phyloP scores from a whole-genome alignment of 306 rosid genomes.

The Citrullus mucosospermus region DNA sequence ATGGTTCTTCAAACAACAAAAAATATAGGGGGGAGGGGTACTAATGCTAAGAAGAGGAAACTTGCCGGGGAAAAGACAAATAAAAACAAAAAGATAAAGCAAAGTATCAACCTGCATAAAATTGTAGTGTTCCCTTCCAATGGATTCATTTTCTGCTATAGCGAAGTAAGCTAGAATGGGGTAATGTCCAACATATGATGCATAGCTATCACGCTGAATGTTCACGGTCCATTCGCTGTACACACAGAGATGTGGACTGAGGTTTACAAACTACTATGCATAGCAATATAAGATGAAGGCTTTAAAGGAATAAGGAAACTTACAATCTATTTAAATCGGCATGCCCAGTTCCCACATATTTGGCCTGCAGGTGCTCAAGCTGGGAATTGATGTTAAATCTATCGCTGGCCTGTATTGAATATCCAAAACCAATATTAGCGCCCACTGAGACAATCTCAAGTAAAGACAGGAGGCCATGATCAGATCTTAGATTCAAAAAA shows the following conservation, averaged over 20 bases:
- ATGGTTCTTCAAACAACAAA: background rate
- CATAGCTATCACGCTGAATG: conserved; percentile 96
- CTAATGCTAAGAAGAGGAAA: background rate
- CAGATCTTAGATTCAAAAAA: background rate
- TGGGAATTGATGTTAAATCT: conserved; percentile 95
- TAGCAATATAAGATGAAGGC: background rate
- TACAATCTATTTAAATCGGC: conserved; percentile 87
- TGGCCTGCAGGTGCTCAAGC: conserved; percentile 90
- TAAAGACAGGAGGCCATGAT: background rate
- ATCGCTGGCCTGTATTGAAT: conserved; percentile 66
- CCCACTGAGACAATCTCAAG: background rate
- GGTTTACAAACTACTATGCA: background rate
- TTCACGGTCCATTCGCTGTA: conserved; percentile 91
- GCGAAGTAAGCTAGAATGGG: conserved; percentile 63
- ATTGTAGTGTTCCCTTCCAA: conserved; percentile 83
- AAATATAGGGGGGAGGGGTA: background rate
- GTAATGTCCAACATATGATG: conserved; percentile 83
- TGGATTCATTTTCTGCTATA: conserved; percentile 87
- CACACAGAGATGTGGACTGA: background rate
- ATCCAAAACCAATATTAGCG: background rate
- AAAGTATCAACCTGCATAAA: conserved; percentile 63
- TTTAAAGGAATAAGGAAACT: conserved; percentile 7
- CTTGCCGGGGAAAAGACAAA: background rate
- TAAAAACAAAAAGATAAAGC: background rate
- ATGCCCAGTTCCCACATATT: conserved; percentile 95